Base-by-base conservation (phyloP, 306 rosid species). In the Senna tora region DNA sequence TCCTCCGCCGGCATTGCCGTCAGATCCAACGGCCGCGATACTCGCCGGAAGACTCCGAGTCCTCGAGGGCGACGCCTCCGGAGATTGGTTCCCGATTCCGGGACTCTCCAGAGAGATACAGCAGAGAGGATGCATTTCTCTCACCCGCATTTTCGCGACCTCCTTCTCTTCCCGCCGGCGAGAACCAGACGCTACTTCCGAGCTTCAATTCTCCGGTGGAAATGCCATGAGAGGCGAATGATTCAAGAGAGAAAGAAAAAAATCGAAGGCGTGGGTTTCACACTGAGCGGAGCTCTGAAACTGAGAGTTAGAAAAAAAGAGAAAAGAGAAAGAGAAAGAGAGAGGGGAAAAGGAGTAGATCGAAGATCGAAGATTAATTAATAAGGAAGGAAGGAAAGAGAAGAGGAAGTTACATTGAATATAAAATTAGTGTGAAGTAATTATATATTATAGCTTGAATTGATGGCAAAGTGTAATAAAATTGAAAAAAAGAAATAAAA, bases 121-220 rank as follows among this genome's bases (percentile, higher is more conserved):
- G 73, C 98, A 94, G 55, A 94, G 67, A 20, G 97, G 97, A 80
- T 91, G 97, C 97, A 94, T 84, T 84, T 94, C 98, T 71, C 85
- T 94, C 45, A 87, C 96, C 57, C 98, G 88, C 96, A 94, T 88
- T 82, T 80, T 77, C 39, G 34, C 49, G 2, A 3, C 1, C 49
- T 4, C 5, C 1, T 5, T 15, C 2, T 9, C 4, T 32, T 1
- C 15, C n/a, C 0, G 13, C 9, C 17, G 39, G n/a, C n/a, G n/a
- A n/a, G 28, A 56, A 28, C 2, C 17, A 56, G 21, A 42, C 4
- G 36, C 1, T n/a, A n/a, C n/a, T 15, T 36, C 9, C 52, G 14
- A 70, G 12, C 15, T 42, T 69, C 43, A 69, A 54, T 41, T 42
- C 13, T 7, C 14, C 55, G 55, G 9, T 42, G 12, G 19, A 67